Evolutionary conservation across 352 stramenopile genomes (phyloP).

Genomic region (Pythium dissotocum): DNA sequence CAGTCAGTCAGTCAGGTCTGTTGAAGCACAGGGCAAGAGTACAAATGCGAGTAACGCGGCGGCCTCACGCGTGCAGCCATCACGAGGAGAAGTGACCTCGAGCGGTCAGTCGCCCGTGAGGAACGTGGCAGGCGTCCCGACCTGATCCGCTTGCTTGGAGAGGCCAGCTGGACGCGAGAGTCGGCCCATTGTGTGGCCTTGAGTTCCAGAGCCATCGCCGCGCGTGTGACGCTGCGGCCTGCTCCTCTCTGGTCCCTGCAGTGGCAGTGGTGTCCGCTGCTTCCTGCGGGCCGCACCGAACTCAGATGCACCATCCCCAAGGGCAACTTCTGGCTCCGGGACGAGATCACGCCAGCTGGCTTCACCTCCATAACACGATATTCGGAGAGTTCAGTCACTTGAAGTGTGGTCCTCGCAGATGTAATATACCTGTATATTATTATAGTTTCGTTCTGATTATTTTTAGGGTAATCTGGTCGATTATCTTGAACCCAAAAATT

Average conservation of each 20-base stretch:
- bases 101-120: too few relatives aligned
- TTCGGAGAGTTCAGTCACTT: background rate
- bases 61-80: background rate
- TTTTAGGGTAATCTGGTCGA: slow-evolving; percentile 9
- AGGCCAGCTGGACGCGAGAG: background rate
- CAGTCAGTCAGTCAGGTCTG: background rate
- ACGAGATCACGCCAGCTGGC: background rate
- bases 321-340: background rate
- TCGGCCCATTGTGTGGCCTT: background rate
- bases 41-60: background rate
- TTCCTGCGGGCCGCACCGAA: background rate
- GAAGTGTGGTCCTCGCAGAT: too few relatives aligned
- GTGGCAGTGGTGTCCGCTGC: background rate
- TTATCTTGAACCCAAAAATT: background rate
- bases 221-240: background rate
- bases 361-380: background rate
- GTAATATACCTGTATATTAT: background rate
- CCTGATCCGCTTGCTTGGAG: background rate
- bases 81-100: background rate
- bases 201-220: background rate
- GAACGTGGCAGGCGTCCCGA: background rate
- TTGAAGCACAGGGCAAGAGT: background rate
- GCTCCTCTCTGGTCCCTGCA: background rate
- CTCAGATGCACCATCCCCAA: background rate
- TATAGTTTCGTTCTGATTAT: slow-evolving; percentile 3